Evolutionary conservation across 129 eudicot species (phyloP), one percentile per base, ranked within the genome.

Genomic region (Apium graveolens): DNA sequence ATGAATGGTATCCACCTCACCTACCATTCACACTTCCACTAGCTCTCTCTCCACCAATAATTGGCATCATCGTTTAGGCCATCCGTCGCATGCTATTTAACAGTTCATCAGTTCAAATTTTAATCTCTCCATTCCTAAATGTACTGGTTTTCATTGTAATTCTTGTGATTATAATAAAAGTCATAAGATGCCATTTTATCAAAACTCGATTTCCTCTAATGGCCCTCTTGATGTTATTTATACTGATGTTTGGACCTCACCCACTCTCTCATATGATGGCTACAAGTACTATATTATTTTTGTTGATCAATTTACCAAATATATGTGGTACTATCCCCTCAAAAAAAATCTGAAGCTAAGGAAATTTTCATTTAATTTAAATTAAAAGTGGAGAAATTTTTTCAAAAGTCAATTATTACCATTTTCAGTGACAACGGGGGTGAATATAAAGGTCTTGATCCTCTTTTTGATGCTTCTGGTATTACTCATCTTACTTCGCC

Each of bases 31-130:
- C 16, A 46, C 76, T n/a, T 9, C 66, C 66, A 46, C 27, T 53
- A 53, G 4, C 37, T 7, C 31, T 66, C 9, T 2, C 38, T n/a
- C 7, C 7, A 29, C 9, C 21, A 44, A 4, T 12, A 35, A 29
- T 17, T 69, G 69, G 76, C 82, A 79, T 69, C 82, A 79, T 39
- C 12, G 69, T 0, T 48, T 79, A 70, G 82, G 82, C 2, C 82
- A 79, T 68, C 76, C 82, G 1, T 18, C 77, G 1, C 27, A 27
- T n/a, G 10, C 62, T 34, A 70, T 29, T 79, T 32, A 70, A 1
- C 29, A 34, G 4, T 13, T 24, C 34, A n/a, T 79, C 18, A 41
- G 35, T 45, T 26, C 43, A 7, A 1, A 6, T 21, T 78, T 42
- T 69, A n/a, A 51, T 69, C n/a, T 43, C 2, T 16, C 21, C 21